Percentiles rank a stretch among this genome's conserved stretches.
Conservation (phyloP, 75 land plant genomes). For the Selaginella tamariscina region DNA sequence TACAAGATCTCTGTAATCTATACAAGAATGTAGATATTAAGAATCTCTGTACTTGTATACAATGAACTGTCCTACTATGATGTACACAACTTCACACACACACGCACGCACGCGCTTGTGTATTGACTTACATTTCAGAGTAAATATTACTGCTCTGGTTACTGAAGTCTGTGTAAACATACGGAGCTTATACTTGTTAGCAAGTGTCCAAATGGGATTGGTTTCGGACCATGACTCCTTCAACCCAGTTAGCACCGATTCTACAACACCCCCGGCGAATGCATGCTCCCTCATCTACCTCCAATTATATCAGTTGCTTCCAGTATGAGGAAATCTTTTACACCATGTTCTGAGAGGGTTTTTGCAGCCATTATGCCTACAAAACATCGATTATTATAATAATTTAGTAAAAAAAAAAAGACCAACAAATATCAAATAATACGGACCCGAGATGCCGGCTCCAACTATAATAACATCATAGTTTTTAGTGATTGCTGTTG, state of each 20-base stretch:
- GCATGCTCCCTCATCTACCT: constrained; percentile 41
- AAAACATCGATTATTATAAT: background rate
- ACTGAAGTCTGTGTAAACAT: constrained; percentile 42
- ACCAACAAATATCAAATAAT: no score
- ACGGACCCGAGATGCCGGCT: background rate
- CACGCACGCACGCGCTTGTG: no score
- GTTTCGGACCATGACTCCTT: constrained; percentile 78
- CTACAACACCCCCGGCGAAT: constrained; percentile 45
- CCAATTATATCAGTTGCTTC: constrained; percentile 64
- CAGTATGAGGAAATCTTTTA: constrained; percentile 45
- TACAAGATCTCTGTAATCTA: no score
- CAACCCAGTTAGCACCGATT: constrained; percentile 13
- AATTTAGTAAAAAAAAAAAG: background rate
- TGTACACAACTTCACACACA: no score
- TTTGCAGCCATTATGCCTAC: constrained; percentile 59
- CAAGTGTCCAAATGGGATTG: constrained; percentile 66
- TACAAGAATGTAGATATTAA: no score
- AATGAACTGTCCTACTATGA: no score
- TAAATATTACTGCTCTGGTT: constrained; percentile 54
- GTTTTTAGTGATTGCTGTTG: background rate
- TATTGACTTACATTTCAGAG: constrained; percentile 37
- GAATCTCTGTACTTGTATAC: no score
- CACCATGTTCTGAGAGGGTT: constrained; percentile 44
- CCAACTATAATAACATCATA: background rate
- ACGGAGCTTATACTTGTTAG: constrained; percentile 29